Percentiles rank a stretch among this genome's conserved stretches.
phyloP scores from a whole-genome alignment of 2,329 filamentous ascomycete genomes.

The Monilinia aucupariae region DNA sequence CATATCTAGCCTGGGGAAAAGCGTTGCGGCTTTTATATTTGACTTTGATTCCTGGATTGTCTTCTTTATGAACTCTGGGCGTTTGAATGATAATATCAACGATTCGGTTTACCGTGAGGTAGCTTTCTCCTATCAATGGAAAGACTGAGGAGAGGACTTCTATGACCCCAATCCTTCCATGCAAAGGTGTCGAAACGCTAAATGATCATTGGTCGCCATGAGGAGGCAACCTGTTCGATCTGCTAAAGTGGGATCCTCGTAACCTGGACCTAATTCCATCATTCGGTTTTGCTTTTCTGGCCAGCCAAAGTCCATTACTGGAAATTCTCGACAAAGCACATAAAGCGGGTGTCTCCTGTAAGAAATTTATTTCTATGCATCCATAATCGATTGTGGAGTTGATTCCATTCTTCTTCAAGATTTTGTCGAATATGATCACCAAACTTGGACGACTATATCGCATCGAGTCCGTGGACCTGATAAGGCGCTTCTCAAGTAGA shows the following conservation, averaged over 20 bases:
- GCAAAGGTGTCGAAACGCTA: background rate
- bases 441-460: no score
- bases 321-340: background rate
- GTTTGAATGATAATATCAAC: background rate
- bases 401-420: no score
- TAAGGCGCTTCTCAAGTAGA: no score
- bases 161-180: no score
- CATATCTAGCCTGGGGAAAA: background rate
- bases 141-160: background rate
- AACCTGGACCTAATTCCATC: no score
- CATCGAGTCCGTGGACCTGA: no score
- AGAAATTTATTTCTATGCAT: accelerated
- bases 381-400: background rate
- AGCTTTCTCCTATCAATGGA: background rate
- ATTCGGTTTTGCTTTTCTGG: background rate
- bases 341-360: background rate
- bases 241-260: background rate
- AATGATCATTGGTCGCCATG: background rate
- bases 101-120: background rate
- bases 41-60: background rate
- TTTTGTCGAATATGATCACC: no score
- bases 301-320: background rate
- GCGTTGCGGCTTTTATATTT: background rate
- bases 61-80: background rate
- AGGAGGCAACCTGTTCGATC: background rate